Evolutionary conservation across 805 yeast genomes (phyloP), one percentile per base, ranked within the genome.

Genomic region (Torulaspora gathmanii): DNA sequence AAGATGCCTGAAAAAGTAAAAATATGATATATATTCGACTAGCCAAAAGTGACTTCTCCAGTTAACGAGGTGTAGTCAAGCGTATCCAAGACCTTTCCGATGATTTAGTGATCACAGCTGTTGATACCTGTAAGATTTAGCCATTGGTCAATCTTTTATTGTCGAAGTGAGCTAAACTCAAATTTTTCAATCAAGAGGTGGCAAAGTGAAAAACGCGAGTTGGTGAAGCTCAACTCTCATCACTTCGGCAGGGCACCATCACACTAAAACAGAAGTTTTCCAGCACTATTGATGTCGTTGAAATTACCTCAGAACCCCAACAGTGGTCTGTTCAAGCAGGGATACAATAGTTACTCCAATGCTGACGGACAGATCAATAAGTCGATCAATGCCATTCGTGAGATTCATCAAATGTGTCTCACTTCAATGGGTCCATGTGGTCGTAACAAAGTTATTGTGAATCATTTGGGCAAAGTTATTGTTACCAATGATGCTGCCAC

Each of bases 361-460:
- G 89, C 88, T 25, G 99, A 93, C 70, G 99, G 99, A 42, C 98
- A 96, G 40, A 86, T 91, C 47, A 78, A 79, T 58, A 80, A 96
- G 61, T 93, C 95, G 64, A 89, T 93, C 58, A 86, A 85, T 58
- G 99, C 99, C 1, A 88, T 93, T 50, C 80, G 95, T 58, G 98
- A 93, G 67, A 85, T 93, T 68, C 80, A 95, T 51, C 78, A 82
- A 43, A 89, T 91, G 80, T 88, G 95, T 51, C 77, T 90, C 47
- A 89, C 97, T 1, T 88, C 96, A 10, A 85, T 93, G 73, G 99
- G 99, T 5, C 99, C 99, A 49, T 86, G 95, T 69, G 99, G 99
- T 42, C 79, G 96, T 61, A 93, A 90, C 69, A 93, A 93, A 76
- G 88, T 93, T 65, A 84, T 93, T 57, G 96, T 93, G 45, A 91